phyloP scores from a whole-genome alignment of 2,329 filamentous ascomycete species.

The Drechslerella dactyloides region DNA sequence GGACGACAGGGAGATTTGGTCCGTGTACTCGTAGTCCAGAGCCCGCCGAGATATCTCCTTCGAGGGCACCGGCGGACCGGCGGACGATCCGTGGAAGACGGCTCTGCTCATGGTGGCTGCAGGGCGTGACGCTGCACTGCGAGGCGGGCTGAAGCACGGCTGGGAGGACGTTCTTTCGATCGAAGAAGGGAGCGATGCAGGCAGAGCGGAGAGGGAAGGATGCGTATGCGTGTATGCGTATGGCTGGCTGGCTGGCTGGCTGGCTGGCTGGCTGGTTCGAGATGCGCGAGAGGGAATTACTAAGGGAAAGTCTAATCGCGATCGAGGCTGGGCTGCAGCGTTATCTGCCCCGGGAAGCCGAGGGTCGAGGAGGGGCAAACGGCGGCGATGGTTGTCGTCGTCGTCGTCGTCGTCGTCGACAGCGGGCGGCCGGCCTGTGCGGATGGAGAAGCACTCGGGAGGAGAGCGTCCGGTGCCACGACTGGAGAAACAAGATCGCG shows the following conservation, averaged over 20 bases:
- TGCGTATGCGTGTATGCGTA: too few relatives aligned
- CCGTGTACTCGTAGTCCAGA: conserved; percentile 80
- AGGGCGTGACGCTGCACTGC: not conserved
- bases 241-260: too few relatives aligned
- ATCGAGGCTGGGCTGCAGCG: not conserved
- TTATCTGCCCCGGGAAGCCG: not conserved
- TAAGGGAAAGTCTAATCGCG: not conserved
- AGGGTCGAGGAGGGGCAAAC: not conserved
- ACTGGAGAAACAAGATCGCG: conserved; percentile 1
- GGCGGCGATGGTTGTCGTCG: not conserved
- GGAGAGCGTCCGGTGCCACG: not conserved
- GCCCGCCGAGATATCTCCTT: conserved; percentile 79
- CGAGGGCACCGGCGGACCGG: conserved; percentile 70
- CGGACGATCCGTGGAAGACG: conserved; percentile 56
- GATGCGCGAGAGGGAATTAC: not conserved
- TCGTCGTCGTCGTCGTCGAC: not conserved
- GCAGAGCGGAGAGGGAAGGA: not conserved
- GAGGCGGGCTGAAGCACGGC: not conserved
- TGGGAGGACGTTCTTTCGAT: not conserved
- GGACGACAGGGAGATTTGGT: conserved; percentile 74
- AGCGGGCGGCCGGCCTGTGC: not conserved
- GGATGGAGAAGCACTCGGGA: not conserved
- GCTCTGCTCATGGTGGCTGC: conserved; percentile 41
- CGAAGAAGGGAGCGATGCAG: not conserved
- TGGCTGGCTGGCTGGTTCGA: not conserved